These are phyloP conservation scores for Lepidium sativum DNA, from an alignment of 345 rosid genomes.

Conservation along the genomic window DNA sequence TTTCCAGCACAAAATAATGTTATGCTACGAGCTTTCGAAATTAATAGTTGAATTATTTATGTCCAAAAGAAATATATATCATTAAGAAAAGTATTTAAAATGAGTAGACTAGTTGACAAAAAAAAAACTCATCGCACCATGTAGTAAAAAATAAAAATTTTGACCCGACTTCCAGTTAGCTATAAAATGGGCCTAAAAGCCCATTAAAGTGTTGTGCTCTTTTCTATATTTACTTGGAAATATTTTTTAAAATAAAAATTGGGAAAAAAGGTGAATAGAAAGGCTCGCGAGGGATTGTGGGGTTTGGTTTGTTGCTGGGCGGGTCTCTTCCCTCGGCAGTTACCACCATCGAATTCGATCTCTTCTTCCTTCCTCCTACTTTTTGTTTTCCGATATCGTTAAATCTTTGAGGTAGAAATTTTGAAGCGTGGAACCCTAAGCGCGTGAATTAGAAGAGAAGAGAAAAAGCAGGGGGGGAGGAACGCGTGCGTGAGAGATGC, in stretches of 20 bases:
- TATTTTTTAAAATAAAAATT: not conserved
- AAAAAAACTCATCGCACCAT: too few relatives aligned
- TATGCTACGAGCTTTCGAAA: too few relatives aligned
- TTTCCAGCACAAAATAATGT: too few relatives aligned
- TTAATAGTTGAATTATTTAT: too few relatives aligned
- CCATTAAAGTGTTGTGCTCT: not conserved
- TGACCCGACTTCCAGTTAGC: not conserved
- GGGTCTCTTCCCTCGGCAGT: conserved; percentile 33
- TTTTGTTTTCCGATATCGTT: not conserved
- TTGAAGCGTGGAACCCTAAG: not conserved
- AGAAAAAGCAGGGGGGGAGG: not conserved
- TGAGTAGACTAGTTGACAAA: too few relatives aligned
- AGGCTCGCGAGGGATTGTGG: conserved; percentile 14
- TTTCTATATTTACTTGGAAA: conserved; percentile 11
- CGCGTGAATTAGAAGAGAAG: not conserved
- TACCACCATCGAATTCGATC: conserved; percentile 25
- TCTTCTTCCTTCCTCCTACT: not conserved
- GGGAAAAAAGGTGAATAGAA: not conserved
- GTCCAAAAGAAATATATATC: too few relatives aligned
- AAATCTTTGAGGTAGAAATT: not conserved
- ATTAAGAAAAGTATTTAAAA: too few relatives aligned
- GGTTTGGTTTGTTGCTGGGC: conserved; percentile 33
- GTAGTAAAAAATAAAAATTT: not conserved
- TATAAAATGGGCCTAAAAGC: conserved; percentile 16
- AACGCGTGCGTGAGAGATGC: conserved; percentile 19